Base-by-base conservation (phyloP, 2,329 filamentous ascomycete genomes). In the Orbilia javanica region DNA sequence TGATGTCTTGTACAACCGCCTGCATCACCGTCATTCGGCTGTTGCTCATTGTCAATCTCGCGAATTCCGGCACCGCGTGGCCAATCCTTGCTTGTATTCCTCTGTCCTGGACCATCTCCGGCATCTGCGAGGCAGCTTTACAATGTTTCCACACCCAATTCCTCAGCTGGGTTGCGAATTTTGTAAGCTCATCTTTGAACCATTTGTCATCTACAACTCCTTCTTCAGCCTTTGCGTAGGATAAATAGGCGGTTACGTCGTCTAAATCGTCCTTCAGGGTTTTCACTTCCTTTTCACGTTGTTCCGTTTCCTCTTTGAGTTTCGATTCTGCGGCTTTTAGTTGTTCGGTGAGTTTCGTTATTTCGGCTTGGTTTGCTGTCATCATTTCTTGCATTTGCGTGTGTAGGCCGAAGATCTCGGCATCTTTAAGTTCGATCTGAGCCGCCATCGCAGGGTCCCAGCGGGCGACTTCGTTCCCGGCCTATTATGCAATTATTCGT, bases 21-120 rank as follows among this genome's bases (percentile, higher is more conserved):
- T 79, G 75, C 70, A 79, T 79, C n/a, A 79, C 75, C 69, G 75
- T 79, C 63, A 79, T 79, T 6, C 70, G 53, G 27, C 75, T 79
- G 36, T 79, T 79, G 27, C 68, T 79, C 69, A 79, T 79, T 39
- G 69, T 73, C 69, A 79, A 64, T 18, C 64, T 25, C n/a, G 64
- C 60, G 29, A 79, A 79, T 13, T 79, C 69, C 10, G 75, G 75
- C 1, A 79, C 75, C 11, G 75, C 75, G 3, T 69, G 39, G 5
- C 20, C 25, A 11, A 79, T 79, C 7, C 70, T 63, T 6, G 69
- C 48, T 42, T 74, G 68, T 3, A 79, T 63, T 2, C 68, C 70
- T 7, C 10, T 29, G 50, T 79, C 75, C 25, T 69, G 44, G 6
- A 79, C 60, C n/a, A 27, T 29, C 22, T 74, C 68, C n/a, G 75